Evolutionary conservation across 768 basidiomycete genomes (phyloP), one percentile per base, ranked within the genome.

Genomic region (Exidia glandulosa): DNA sequence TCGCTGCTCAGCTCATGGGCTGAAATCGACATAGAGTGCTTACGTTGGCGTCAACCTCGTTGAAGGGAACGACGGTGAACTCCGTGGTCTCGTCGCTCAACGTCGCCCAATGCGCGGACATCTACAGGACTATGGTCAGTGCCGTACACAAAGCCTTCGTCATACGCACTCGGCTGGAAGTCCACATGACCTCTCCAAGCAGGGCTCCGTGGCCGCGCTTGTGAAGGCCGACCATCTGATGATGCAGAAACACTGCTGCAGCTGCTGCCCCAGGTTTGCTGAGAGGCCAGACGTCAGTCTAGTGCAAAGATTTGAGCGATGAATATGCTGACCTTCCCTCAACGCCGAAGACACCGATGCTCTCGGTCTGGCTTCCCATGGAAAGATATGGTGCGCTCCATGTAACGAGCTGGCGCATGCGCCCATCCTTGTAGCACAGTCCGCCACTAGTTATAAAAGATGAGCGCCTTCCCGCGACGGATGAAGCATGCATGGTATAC

Each of bases 261-360:
- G 77, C 68, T 0, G 77, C 66, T 2, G 79, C 78, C 45, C 77
- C 78, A 12, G 78, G 76, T 69, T 79, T 80, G 62, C 78, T 79
- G 59, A 5, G 3, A 61, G 31, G 14, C 29, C 29, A 3, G 12
- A 34, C 16, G 19, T 27, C 9, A 59, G 61, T 19, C 10, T 37
- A 62, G 56, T n/a, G 16, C 23, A 37, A 32, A 50, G 19, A 23
- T 47, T 45, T 29, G 47, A 13, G 9, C 27, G 33, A 16, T 3
- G 31, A 41, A 9, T 16, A 30, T 30, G 60, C 71, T 37, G 33
- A 77, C 78, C 77, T 79, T 60, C 79, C 79, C 63, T 79, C 78
- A 29, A 80, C 66, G 2, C 79, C 79, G 61, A 77, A 79, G 0
- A 74, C 64, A 0, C 79, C 79, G 30, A 79, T 76, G 56, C 66